Percentiles rank a stretch among this genome's conserved stretches.
These are phyloP conservation scores for Luzula sylvatica DNA, from an alignment of 176 grass and related monocot species.

Conservation along the genomic window DNA sequence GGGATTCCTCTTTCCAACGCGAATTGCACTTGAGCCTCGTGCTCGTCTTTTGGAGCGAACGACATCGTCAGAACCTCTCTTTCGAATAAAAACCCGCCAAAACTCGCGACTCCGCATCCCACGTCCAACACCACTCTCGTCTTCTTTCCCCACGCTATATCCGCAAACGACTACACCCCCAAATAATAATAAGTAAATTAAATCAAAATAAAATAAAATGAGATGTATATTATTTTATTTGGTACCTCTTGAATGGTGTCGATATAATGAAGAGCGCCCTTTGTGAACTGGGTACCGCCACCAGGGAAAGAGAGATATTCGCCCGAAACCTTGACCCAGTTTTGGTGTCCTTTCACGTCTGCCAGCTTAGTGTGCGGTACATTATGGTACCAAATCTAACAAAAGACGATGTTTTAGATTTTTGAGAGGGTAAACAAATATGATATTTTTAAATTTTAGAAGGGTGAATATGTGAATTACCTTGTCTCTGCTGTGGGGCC, in stretches of 20 bases:
- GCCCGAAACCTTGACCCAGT: constrained; percentile 84
- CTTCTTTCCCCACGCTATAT: constrained; percentile 53
- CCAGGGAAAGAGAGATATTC: constrained; percentile 87
- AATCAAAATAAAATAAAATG: not conserved
- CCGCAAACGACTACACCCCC: constrained; percentile 39
- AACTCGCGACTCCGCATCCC: constrained; percentile 89
- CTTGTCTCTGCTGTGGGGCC: constrained; percentile 84
- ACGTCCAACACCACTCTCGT: constrained; percentile 74
- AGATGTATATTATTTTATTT: too few relatives aligned
- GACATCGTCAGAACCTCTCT: constrained; percentile 82
- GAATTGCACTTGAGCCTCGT: constrained; percentile 98
- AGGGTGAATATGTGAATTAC: constrained; percentile 38
- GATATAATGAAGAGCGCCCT: constrained; percentile 75
- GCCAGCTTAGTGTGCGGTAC: constrained; percentile 69
- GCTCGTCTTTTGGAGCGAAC: constrained; percentile 91
- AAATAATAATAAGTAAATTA: not conserved
- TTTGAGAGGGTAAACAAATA: constrained; percentile 10
- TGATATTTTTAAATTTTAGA: too few relatives aligned
- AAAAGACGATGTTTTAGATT: too few relatives aligned
- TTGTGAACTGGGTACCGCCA: constrained; percentile 87
- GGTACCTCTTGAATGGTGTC: constrained; percentile 54
- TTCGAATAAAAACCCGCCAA: constrained; percentile 85
- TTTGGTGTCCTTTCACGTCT: constrained; percentile 61
- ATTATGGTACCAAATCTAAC: constrained; percentile 94
- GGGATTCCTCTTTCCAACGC: constrained; percentile 93